Percentiles rank a stretch among this genome's conserved stretches.
These are phyloP conservation scores for Plasmodium coatneyi DNA, from an alignment of 169 alveolate genomes.

Conservation along the genomic window DNA sequence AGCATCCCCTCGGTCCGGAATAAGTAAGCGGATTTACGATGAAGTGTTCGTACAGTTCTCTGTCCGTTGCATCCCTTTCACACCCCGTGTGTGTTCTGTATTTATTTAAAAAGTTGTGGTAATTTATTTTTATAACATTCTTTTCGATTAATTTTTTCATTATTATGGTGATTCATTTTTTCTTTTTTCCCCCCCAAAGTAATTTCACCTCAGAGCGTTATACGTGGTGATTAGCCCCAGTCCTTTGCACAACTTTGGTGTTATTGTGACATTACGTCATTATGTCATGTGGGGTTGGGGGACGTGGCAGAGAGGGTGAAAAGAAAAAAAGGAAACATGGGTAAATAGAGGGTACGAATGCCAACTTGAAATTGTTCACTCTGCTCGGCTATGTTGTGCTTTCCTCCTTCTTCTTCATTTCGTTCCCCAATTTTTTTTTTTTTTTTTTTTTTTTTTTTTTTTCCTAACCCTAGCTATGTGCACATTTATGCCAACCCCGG, in stretches of 20 bases:
- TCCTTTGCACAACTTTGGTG: background rate
- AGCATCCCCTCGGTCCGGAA: slow-evolving; percentile 66
- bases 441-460: too few species aligned
- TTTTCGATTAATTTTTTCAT: slow-evolving; percentile 71
- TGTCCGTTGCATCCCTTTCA: slow-evolving; percentile 38
- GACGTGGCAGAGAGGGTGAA: background rate
- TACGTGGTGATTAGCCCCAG: background rate
- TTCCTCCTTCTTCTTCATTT: background rate
- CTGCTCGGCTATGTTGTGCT: background rate
- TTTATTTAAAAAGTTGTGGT: slow-evolving; percentile 52
- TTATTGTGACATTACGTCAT: background rate
- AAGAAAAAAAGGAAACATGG: background rate
- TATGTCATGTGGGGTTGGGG: background rate
- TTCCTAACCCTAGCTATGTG: background rate
- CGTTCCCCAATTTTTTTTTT: background rate
- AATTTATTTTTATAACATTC: slow-evolving; percentile 69
- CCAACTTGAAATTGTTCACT: background rate
- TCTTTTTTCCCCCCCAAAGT: slow-evolving; percentile 16
- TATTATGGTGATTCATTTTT: slow-evolving; percentile 25
- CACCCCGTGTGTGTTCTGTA: slow-evolving; percentile 16
- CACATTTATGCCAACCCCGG: background rate
- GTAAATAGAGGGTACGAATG: background rate
- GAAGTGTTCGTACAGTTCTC: slow-evolving; percentile 70
- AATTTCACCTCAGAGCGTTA: background rate
- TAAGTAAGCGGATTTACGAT: slow-evolving; percentile 51